A percentile compares a stretch with the other conserved stretches of the same genome.
Conservation (phyloP, 208 protist species). For the Herpetomonas samuelpessoai region DNA sequence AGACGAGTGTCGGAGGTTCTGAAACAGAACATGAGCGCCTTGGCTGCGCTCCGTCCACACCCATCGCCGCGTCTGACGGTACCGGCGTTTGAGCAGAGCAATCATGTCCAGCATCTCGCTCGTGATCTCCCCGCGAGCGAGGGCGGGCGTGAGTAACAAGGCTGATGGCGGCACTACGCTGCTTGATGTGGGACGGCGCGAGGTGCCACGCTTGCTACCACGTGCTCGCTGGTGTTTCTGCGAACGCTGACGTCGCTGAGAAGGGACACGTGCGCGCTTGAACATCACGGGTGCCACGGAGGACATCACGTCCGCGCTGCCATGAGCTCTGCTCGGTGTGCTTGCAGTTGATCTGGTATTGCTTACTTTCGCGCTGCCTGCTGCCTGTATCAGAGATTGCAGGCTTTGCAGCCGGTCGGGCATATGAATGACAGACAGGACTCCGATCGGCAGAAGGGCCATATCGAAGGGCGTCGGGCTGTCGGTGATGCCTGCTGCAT, state of each 20-base stretch:
- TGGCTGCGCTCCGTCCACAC: too few relatives aligned
- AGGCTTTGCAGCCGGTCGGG: conserved; percentile 18
- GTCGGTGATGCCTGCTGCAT: background rate
- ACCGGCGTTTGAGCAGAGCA: background rate
- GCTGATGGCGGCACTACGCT: too few relatives aligned
- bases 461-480: background rate
- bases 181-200: background rate
- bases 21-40: too few relatives aligned
- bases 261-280: background rate
- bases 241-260: background rate
- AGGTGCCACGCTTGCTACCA: background rate
- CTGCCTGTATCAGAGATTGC: background rate
- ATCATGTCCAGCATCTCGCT: background rate
- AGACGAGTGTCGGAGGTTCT: too few relatives aligned
- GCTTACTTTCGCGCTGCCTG: background rate
- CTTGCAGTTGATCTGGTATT: too few relatives aligned
- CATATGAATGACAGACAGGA: conserved; percentile 29
- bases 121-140: background rate
- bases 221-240: background rate
- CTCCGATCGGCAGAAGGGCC: conserved; percentile 27
- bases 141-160: background rate
- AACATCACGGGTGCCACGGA: background rate
- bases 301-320: too few relatives aligned
- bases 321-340: too few relatives aligned
- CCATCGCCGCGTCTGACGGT: background rate